Conservation (phyloP, 108 stramenopile species). For the Cyclotella distinguenda region DNA sequence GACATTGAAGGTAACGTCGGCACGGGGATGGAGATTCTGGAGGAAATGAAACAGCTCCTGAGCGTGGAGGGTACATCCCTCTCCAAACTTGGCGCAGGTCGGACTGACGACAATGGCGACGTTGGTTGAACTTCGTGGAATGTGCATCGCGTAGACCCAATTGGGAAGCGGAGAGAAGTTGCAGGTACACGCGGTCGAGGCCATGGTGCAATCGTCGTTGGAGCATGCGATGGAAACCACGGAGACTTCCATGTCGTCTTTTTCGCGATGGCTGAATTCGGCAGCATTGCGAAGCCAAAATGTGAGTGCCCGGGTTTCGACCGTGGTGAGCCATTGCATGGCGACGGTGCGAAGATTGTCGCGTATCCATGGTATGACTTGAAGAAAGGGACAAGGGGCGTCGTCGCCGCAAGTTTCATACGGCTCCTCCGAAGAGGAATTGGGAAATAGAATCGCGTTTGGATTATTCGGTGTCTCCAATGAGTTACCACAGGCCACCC, state of each 20-base stretch:
- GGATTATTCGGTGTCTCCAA: constrained; percentile 15
- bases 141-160: constrained; percentile 37
- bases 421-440: constrained; percentile 7
- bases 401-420: constrained; percentile 13
- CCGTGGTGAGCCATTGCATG: constrained; percentile 29
- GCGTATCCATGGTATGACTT: constrained; percentile 32
- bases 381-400: constrained; percentile 14
- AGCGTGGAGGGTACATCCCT: constrained; percentile 31
- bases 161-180: constrained; percentile 26
- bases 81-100: constrained; percentile 37
- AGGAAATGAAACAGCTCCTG: constrained; percentile 37
- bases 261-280: constrained; percentile 36
- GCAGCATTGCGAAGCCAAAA: constrained; percentile 39
- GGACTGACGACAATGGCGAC: constrained; percentile 29
- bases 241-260: constrained; percentile 39
- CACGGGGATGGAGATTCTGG: constrained; percentile 22
- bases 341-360: constrained; percentile 24
- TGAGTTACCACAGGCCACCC: constrained; percentile 11
- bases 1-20: constrained; percentile 32
- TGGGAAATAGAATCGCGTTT: constrained; percentile 24
- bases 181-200: constrained; percentile 14
- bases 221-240: constrained; percentile 29
- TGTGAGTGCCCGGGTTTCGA: constrained; percentile 34
- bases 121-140: constrained; percentile 41
- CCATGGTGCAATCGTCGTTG: constrained; percentile 27